Percentiles rank a stretch among this genome's conserved stretches.
These are phyloP conservation scores for Ogataea philodendri DNA, from an alignment of 805 yeast species.

Conservation along the genomic window DNA sequence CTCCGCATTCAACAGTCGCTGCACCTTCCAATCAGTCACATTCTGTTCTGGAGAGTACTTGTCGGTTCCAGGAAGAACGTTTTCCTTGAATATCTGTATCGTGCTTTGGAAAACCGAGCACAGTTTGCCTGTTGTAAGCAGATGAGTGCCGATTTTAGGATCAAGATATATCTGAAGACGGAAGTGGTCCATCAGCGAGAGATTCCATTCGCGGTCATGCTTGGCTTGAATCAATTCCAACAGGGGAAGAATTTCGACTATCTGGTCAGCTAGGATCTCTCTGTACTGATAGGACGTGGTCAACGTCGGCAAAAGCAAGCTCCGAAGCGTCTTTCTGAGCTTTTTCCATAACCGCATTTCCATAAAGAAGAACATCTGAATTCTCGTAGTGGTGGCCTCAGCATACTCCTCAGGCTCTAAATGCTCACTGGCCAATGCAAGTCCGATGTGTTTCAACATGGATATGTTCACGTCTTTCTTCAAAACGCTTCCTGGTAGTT, in stretches of 20 bases:
- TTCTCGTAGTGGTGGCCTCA: slow-evolving; percentile 38
- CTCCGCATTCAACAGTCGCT: slow-evolving; percentile 14
- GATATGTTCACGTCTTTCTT: slow-evolving; percentile 31
- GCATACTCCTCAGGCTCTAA: background rate
- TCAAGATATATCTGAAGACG: slow-evolving; percentile 34
- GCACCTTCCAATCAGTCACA: slow-evolving; percentile 15
- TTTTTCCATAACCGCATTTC: slow-evolving; percentile 58
- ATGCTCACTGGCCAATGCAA: background rate
- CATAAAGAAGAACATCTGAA: slow-evolving; percentile 57
- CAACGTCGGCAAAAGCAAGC: slow-evolving; percentile 52
- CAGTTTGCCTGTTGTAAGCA: slow-evolving; percentile 41
- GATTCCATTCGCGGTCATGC: slow-evolving; percentile 49
- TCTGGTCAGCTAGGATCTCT: slow-evolving; percentile 48
- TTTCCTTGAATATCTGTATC: slow-evolving; percentile 12
- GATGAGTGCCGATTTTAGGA: slow-evolving; percentile 35
- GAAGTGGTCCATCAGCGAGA: slow-evolving; percentile 32
- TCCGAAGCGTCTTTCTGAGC: slow-evolving; percentile 47
- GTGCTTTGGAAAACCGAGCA: slow-evolving; percentile 42
- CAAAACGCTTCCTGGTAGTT: slow-evolving; percentile 31
- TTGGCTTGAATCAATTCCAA: slow-evolving; percentile 44
- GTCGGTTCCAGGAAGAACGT: slow-evolving; percentile 8
- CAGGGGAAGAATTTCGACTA: slow-evolving; percentile 53
- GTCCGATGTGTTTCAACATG: slow-evolving; percentile 14
- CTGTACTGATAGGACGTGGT: slow-evolving; percentile 51
- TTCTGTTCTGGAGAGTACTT: slow-evolving; percentile 11